These are phyloP conservation scores for Colletotrichum echinochloae DNA, from an alignment of 2,329 filamentous ascomycete species.

Conservation along the genomic window DNA sequence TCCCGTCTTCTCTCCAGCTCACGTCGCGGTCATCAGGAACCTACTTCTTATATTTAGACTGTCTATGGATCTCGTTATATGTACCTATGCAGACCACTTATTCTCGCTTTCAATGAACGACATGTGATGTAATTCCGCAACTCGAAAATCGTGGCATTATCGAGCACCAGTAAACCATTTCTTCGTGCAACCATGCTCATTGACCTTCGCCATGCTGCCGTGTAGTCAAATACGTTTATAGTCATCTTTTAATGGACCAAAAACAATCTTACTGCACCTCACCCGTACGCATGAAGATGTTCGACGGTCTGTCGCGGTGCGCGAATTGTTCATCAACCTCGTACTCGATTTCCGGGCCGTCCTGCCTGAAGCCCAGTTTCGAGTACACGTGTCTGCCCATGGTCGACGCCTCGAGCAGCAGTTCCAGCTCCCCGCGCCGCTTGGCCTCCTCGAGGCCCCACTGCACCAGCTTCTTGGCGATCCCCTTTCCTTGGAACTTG, in stretches of 20 bases:
- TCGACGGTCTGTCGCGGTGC: constrained; percentile 53
- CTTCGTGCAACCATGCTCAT: not conserved
- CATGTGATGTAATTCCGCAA: not conserved
- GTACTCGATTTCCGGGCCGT: constrained; percentile 57
- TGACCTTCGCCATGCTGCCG: not conserved
- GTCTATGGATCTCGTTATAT: not conserved
- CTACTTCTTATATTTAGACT: not conserved
- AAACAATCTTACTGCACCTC: not conserved
- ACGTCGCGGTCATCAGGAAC: not conserved
- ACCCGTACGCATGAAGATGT: constrained; percentile 61
- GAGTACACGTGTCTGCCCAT: constrained; percentile 62
- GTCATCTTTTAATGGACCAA: not conserved
- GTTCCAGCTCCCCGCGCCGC: constrained; percentile 55
- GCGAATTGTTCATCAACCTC: constrained; percentile 59
- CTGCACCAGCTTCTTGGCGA: constrained; percentile 58
- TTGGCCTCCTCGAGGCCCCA: constrained; percentile 60
- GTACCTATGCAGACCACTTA: accelerated
- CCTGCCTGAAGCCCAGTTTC: constrained; percentile 59
- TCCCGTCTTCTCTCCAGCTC: not conserved
- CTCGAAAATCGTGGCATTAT: not conserved
- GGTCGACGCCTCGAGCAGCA: constrained; percentile 58
- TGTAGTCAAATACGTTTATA: not conserved
- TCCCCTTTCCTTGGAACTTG: constrained; percentile 62
- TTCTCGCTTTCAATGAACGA: no score
- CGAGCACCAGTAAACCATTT: not conserved